These are phyloP conservation scores for Mortierella sp. DNA, from an alignment of 371 early-diverging fungal species.

Conservation along the genomic window DNA sequence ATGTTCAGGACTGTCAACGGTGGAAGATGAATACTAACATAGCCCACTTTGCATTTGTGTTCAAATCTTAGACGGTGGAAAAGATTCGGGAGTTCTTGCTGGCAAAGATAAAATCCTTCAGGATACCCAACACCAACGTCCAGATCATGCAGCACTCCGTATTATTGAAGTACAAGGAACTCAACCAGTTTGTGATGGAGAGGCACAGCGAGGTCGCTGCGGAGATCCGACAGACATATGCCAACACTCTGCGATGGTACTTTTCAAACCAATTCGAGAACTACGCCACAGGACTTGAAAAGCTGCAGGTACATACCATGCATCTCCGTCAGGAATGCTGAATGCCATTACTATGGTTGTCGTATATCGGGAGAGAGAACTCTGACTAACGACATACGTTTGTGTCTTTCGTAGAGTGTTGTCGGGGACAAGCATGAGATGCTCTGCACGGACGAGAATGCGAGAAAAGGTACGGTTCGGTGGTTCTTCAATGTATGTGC, in stretches of 20 bases:
- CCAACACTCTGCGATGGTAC: conserved; percentile 86
- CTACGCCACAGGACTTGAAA: conserved; percentile 81
- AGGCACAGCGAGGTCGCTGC: conserved; percentile 90
- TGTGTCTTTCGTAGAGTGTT: conserved; percentile 60
- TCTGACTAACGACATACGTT: background rate
- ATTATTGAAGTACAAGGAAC: conserved; percentile 87
- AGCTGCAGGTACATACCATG: conserved; percentile 73
- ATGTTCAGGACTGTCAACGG: background rate
- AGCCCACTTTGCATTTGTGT: conserved; percentile 22
- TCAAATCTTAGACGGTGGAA: conserved; percentile 64
- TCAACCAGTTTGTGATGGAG: conserved; percentile 89
- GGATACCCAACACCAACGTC: conserved; percentile 91
- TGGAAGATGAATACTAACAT: background rate
- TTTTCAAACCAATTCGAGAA: conserved; percentile 90
- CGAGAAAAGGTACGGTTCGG: conserved; percentile 62
- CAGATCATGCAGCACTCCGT: conserved; percentile 92
- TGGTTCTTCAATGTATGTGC: background rate
- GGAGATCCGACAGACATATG: conserved; percentile 89
- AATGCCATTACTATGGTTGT: background rate
- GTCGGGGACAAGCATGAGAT: conserved; percentile 87
- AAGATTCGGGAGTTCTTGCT: conserved; percentile 90
- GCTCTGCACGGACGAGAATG: conserved; percentile 86
- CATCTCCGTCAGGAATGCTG: background rate
- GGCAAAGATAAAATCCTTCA: conserved; percentile 84
- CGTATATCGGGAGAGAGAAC: background rate